phyloP scores from a whole-genome alignment of 805 yeast genomes.

The Saccharomycopsis amapae region DNA sequence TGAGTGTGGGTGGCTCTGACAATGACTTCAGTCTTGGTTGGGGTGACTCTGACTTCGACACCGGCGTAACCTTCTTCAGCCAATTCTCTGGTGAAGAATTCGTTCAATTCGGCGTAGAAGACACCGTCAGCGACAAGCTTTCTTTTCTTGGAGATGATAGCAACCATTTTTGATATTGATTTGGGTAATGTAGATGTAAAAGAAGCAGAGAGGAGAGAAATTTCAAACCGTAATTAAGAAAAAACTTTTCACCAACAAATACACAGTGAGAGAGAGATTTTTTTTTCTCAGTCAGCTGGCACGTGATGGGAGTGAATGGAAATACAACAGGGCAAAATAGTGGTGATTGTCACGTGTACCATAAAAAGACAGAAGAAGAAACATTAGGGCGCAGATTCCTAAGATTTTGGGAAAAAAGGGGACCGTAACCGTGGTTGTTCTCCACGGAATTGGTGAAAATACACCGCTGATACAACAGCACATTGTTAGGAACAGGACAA shows the following conservation, averaged over 20 bases:
- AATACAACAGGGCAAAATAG: no score
- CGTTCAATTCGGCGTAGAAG: conserved; percentile 99
- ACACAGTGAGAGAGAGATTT: not conserved
- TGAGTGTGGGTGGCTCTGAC: conserved; percentile 99
- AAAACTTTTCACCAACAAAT: not conserved
- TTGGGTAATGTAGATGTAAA: not conserved
- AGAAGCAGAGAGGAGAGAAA: not conserved
- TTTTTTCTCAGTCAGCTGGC: no score
- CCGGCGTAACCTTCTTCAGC: conserved; percentile 99
- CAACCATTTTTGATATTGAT: conserved; percentile 29
- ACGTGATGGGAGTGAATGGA: no score
- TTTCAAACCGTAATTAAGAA: not conserved
- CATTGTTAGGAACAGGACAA: no score
- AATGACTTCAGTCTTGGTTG: conserved; percentile 95
- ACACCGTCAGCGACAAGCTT: conserved; percentile 99
- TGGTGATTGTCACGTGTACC: no score
- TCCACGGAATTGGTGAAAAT: no score
- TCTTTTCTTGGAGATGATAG: conserved; percentile 90
- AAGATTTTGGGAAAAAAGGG: no score
- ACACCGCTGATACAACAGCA: no score
- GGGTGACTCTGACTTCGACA: conserved; percentile 98
- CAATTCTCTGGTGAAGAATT: conserved; percentile 99
- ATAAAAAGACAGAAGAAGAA: no score
- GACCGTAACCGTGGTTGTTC: no score
- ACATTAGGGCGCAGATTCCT: no score